These are phyloP conservation scores for Puccinia horiana DNA, from an alignment of 1,284 basidiomycete species.

Conservation along the genomic window DNA sequence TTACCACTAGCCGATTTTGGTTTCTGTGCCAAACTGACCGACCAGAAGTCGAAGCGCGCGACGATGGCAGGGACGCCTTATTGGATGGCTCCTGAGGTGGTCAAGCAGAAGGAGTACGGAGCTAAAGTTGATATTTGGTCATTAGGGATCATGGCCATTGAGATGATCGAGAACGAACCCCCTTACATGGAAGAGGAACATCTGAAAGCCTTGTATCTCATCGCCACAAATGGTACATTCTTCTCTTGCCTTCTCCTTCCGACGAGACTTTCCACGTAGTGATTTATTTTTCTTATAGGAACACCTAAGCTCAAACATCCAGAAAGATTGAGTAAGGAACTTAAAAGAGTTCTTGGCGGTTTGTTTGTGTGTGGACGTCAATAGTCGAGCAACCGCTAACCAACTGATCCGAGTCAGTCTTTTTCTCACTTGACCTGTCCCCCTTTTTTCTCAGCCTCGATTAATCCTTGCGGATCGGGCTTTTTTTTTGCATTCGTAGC, in stretches of 20 bases:
- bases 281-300: no score
- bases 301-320: slow-evolving; percentile 97
- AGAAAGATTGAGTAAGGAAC: slow-evolving; percentile 82
- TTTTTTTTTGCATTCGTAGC: no score
- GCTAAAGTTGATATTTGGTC: slow-evolving; percentile 99
- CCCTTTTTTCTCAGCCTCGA: no score
- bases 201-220: slow-evolving; percentile 91
- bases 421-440: slow-evolving; percentile 23
- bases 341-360: slow-evolving; percentile 95
- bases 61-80: slow-evolving; percentile 99
- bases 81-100: slow-evolving; percentile 99
- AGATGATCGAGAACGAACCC: slow-evolving; percentile 99
- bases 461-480: no score
- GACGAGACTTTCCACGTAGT: no score
- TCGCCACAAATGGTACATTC: slow-evolving; percentile 78
- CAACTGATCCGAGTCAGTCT: slow-evolving; percentile 80
- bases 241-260: neutral
- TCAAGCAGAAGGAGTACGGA: slow-evolving; percentile 97
- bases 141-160: slow-evolving; percentile 97
- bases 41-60: slow-evolving; percentile 97
- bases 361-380: slow-evolving; percentile 94
- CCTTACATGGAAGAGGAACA: slow-evolving; percentile 98
- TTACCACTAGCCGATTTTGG: slow-evolving; percentile 93
- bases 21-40: slow-evolving; percentile 95
- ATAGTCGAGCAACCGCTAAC: slow-evolving; percentile 86